These are phyloP conservation scores for Trypanosoma avium DNA, from an alignment of 208 protist species.

Conservation along the genomic window DNA sequence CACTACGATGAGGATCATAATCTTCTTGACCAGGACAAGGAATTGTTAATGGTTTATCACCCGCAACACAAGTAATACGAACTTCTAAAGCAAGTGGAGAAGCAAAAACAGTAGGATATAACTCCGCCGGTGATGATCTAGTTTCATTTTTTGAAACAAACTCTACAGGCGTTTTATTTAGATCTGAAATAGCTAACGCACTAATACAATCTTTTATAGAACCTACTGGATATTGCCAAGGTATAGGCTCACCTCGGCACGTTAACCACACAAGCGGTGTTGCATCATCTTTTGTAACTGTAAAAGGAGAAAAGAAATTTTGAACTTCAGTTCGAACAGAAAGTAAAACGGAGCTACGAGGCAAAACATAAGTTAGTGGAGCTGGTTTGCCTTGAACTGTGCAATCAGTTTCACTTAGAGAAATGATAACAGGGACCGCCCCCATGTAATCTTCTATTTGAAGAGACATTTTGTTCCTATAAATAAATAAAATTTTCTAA, in stretches of 20 bases:
- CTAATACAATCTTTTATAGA: slow-evolving; percentile 66
- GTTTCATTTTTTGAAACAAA: neutral
- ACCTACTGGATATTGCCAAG: slow-evolving; percentile 68
- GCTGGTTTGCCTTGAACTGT: slow-evolving; percentile 39
- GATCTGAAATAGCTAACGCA: slow-evolving; percentile 11
- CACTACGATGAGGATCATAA: neutral
- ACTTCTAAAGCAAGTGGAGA: slow-evolving; percentile 23
- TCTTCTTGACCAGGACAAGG: slow-evolving; percentile 28
- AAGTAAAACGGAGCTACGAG: slow-evolving; percentile 62
- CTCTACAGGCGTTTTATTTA: neutral
- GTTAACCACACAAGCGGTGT: slow-evolving; percentile 66
- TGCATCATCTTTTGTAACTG: slow-evolving; percentile 32
- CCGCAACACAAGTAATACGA: slow-evolving; percentile 25
- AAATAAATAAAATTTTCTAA: neutral
- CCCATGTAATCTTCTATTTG: slow-evolving; percentile 44
- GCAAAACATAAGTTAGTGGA: slow-evolving; percentile 55
- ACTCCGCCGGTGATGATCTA: slow-evolving; percentile 11
- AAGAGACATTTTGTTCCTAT: slow-evolving; percentile 24
- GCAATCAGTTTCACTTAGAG: slow-evolving; percentile 49
- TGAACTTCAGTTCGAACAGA: slow-evolving; percentile 56
- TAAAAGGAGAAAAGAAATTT: slow-evolving; percentile 47
- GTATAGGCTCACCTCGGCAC: slow-evolving; percentile 37
- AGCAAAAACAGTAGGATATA: slow-evolving; percentile 23
- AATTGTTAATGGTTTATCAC: slow-evolving; percentile 21
- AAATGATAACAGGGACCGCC: slow-evolving; percentile 60